phyloP scores from a whole-genome alignment of 345 rosid species.

The Tarenaya hassleriana region DNA sequence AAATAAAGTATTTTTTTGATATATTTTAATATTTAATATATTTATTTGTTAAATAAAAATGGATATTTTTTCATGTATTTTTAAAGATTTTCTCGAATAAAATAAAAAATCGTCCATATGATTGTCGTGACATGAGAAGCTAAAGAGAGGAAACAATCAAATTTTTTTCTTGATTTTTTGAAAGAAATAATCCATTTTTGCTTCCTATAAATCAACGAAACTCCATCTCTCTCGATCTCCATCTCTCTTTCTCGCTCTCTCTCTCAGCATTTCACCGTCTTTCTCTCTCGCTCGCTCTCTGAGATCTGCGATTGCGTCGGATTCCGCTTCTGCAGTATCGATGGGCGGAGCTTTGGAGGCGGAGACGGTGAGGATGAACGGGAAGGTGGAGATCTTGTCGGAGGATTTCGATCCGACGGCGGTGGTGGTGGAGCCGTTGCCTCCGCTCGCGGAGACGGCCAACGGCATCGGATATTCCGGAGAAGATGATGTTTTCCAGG shows the following conservation, averaged over 20 bases:
- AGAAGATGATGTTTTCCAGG: neutral
- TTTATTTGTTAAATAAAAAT: too few species aligned
- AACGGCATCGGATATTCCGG: constrained; percentile 10
- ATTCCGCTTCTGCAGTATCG: constrained; percentile 3
- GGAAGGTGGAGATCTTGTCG: constrained; percentile 22
- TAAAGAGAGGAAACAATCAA: too few species aligned
- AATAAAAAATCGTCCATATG: too few species aligned
- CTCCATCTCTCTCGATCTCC: constrained; percentile 13
- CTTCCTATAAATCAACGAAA: constrained; percentile 16
- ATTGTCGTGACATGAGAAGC: too few species aligned
- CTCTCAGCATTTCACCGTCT: too few species aligned
- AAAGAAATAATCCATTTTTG: constrained; percentile 12
- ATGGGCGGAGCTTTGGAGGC: constrained; percentile 31
- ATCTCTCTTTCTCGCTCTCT: too few species aligned
- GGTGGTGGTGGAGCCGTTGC: constrained; percentile 41
- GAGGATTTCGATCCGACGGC: constrained; percentile 44
- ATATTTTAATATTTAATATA: too few species aligned
- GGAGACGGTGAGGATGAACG: constrained; percentile 3
- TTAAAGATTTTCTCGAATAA: too few species aligned
- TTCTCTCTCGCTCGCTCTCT: constrained; percentile 15
- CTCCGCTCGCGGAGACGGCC: constrained; percentile 28
- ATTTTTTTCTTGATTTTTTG: too few species aligned
- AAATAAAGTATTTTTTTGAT: too few species aligned
- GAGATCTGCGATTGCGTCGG: constrained; percentile 21
- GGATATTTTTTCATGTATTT: too few species aligned